phyloP scores from a whole-genome alignment of 2,329 filamentous ascomycete species.

The Clonostachys rosea region DNA sequence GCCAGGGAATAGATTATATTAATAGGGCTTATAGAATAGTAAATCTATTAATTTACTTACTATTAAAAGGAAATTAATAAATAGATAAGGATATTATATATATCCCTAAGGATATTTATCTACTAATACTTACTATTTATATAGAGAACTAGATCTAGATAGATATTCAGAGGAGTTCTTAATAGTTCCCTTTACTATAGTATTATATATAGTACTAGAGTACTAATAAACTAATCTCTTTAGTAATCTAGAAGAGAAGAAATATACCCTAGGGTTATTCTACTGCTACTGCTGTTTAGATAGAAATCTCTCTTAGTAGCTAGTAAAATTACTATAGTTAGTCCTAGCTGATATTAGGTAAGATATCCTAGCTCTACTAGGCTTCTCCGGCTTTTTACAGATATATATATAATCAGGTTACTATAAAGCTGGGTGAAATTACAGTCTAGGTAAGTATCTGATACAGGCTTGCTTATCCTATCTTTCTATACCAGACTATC shows the following conservation, averaged over 20 bases:
- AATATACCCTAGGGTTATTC: background rate
- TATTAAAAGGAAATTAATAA: background rate
- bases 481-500: too few relatives aligned
- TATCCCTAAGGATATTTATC: background rate
- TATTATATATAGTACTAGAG: background rate
- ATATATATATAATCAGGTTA: too few relatives aligned
- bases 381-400: too few relatives aligned
- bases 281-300: background rate
- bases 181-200: background rate
- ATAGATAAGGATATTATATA: background rate
- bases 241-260: background rate
- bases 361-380: too few relatives aligned
- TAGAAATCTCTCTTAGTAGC: background rate
- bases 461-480: too few relatives aligned
- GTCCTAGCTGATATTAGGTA: background rate
- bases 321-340: background rate
- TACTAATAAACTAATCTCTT: background rate
- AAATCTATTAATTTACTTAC: background rate
- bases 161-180: background rate
- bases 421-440: too few relatives aligned
- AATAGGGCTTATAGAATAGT: background rate
- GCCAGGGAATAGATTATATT: background rate
- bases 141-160: too few relatives aligned
- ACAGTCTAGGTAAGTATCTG: too few relatives aligned
- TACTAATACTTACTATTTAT: background rate